Conservation (phyloP, 768 basidiomycete species). For the Mycena leptocephala region DNA sequence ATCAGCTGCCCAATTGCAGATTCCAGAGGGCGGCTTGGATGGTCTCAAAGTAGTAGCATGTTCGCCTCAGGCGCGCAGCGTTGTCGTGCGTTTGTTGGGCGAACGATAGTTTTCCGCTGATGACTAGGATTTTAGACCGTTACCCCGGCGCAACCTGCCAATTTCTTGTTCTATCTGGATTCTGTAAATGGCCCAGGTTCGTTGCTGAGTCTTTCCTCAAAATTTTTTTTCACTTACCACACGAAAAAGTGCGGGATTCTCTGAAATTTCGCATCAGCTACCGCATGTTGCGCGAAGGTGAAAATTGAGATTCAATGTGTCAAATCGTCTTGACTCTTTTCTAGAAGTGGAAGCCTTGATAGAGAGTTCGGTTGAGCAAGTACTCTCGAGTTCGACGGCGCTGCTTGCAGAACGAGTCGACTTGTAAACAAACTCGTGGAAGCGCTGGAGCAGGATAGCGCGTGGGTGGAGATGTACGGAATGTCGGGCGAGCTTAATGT, state of each 20-base stretch:
- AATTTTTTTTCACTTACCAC: slow-evolving; percentile 17
- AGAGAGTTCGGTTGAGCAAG: slow-evolving; percentile 62
- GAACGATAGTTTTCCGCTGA: slow-evolving; percentile 19
- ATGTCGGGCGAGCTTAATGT: slow-evolving; percentile 80
- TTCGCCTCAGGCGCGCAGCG: slow-evolving; percentile 60
- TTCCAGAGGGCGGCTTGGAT: slow-evolving; percentile 59
- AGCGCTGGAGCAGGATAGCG: slow-evolving; percentile 73
- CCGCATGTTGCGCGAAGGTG: slow-evolving; percentile 89
- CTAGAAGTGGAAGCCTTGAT: slow-evolving; percentile 81
- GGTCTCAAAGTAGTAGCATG: slow-evolving; percentile 70
- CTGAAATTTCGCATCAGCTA: slow-evolving; percentile 80
- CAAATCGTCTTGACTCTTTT: slow-evolving; percentile 15
- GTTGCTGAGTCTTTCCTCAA: slow-evolving; percentile 29
- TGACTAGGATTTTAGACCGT: slow-evolving; percentile 68
- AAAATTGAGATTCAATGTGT: not conserved
- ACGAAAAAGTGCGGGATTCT: slow-evolving; percentile 71
- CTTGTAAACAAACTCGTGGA: slow-evolving; percentile 68
- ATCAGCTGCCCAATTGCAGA: slow-evolving; percentile 69
- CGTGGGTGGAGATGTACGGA: slow-evolving; percentile 81
- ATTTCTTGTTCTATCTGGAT: slow-evolving; percentile 87
- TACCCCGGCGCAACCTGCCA: slow-evolving; percentile 81
- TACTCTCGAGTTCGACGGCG: slow-evolving; percentile 54
- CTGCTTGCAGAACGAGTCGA: slow-evolving; percentile 57
- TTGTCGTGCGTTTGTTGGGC: slow-evolving; percentile 59
- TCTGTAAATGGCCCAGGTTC: slow-evolving; percentile 75